A percentile compares a stretch with the other conserved stretches of the same genome.
These are phyloP conservation scores for Axilococcus clingmanii DNA, from an alignment of 139 green algal genomes.

Conservation along the genomic window DNA sequence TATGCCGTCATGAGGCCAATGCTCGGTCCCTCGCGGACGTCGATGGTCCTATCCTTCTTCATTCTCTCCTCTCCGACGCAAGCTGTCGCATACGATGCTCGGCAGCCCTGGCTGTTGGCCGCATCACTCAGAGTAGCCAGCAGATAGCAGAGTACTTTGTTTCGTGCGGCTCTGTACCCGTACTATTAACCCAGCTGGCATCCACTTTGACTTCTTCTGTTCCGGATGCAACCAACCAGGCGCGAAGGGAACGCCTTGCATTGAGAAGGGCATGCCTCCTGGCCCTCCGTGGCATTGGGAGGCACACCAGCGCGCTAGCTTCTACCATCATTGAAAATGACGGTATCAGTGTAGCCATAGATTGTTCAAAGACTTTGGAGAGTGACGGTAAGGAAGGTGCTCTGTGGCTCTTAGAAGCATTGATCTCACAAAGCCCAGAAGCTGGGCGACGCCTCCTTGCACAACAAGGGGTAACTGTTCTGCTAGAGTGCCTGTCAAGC, in stretches of 20 bases:
- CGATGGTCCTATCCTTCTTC: conserved; percentile 6
- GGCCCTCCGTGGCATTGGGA: background rate
- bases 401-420: conserved; percentile 8
- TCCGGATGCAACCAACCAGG: background rate
- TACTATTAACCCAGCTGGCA: background rate
- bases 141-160: background rate
- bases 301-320: background rate
- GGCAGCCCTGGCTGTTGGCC: conserved; percentile 5
- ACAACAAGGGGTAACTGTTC: background rate
- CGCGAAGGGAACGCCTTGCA: background rate
- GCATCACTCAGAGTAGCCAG: background rate
- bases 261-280: background rate
- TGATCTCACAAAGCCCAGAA: background rate
- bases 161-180: background rate
- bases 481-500: conserved; percentile 11
- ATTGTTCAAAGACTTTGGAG: conserved; percentile 1
- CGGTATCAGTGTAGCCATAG: background rate
- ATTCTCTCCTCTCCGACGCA: conserved; percentile 2
- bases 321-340: background rate
- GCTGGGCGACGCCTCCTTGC: background rate
- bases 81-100: background rate
- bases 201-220: background rate
- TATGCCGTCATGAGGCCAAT: conserved; percentile 5
- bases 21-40: background rate
- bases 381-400: conserved; percentile 8